These are phyloP conservation scores for Omphalotus olearius DNA, from an alignment of 1,284 basidiomycete genomes.

Conservation along the genomic window DNA sequence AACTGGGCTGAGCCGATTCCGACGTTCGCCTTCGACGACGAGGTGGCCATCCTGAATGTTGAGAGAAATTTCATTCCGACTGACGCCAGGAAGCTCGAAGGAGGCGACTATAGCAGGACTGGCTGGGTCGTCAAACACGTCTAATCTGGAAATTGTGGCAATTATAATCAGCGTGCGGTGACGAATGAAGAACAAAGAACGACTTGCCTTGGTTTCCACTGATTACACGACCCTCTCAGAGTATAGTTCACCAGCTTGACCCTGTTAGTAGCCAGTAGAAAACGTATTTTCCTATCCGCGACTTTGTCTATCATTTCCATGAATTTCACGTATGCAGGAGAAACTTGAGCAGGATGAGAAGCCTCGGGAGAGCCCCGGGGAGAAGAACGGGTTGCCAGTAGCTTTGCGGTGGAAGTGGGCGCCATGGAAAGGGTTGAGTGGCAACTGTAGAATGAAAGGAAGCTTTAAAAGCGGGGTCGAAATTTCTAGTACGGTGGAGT, in stretches of 20 bases:
- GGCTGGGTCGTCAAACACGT: conserved; percentile 44
- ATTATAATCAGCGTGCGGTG: not conserved
- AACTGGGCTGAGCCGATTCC: conserved; percentile 13
- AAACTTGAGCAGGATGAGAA: too few species aligned
- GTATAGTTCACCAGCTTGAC: conserved; percentile 1
- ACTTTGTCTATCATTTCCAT: not conserved
- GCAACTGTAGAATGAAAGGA: too few species aligned
- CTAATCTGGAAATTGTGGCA: conserved; percentile 36
- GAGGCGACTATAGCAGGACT: conserved; percentile 37
- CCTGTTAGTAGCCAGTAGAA: not conserved
- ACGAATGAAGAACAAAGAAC: not conserved
- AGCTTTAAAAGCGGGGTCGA: not conserved
- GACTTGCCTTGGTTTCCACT: conserved; percentile 27
- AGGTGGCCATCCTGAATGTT: conserved; percentile 38
- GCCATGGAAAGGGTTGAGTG: not conserved
- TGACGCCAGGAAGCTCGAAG: conserved; percentile 56
- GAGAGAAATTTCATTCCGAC: conserved; percentile 42
- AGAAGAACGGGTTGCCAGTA: not conserved
- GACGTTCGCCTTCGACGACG: conserved; percentile 43
- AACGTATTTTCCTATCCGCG: not conserved
- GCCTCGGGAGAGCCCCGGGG: not conserved
- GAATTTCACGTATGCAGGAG: not conserved
- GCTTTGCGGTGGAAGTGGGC: not conserved
- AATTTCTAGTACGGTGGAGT: not conserved
- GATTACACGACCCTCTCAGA: conserved; percentile 14